These are phyloP conservation scores for Epichloe sibirici DNA, from an alignment of 2,329 filamentous ascomycete genomes.

Conservation along the genomic window DNA sequence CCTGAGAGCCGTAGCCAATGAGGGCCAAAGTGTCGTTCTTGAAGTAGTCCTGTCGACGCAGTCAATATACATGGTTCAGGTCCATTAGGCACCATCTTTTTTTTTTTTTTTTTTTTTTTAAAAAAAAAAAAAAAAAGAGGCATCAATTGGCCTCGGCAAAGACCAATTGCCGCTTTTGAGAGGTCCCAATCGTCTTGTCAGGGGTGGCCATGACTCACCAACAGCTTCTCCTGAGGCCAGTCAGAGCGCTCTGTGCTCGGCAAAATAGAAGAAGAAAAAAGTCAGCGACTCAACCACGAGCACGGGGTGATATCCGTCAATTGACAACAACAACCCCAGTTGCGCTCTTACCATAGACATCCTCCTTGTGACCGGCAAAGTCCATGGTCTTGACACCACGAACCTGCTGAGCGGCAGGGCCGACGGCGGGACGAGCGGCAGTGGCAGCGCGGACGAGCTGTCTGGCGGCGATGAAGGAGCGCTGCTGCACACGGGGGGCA, in stretches of 20 bases:
- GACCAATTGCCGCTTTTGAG: not conserved
- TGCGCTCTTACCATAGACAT: slow-evolving; percentile 64
- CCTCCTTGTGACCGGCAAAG: slow-evolving; percentile 92
- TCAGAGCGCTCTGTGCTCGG: slow-evolving; percentile 72
- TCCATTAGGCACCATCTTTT: too few species aligned
- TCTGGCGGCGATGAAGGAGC: slow-evolving; percentile 50
- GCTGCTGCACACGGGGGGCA: slow-evolving; percentile 42
- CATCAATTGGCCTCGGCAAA: not conserved
- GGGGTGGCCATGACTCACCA: slow-evolving; percentile 46
- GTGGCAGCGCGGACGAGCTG: slow-evolving; percentile 37
- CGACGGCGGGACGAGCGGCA: slow-evolving; percentile 38
- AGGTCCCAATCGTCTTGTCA: not conserved
- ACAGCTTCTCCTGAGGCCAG: slow-evolving; percentile 97
- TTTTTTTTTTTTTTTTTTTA: too few species aligned
- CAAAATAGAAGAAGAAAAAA: not conserved
- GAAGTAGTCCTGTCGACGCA: slow-evolving; percentile 72
- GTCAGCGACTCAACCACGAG: slow-evolving; percentile 8
- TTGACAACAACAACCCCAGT: not conserved
- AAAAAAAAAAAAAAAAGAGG: too few species aligned
- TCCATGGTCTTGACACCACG: slow-evolving; percentile 97
- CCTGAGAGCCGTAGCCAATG: slow-evolving; percentile 96
- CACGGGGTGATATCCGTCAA: not conserved
- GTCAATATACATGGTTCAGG: not conserved
- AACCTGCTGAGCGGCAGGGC: slow-evolving; percentile 52
- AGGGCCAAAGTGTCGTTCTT: slow-evolving; percentile 98